These are phyloP conservation scores for Penicillium paneum DNA, from an alignment of 2,329 filamentous ascomycete species.

Conservation along the genomic window DNA sequence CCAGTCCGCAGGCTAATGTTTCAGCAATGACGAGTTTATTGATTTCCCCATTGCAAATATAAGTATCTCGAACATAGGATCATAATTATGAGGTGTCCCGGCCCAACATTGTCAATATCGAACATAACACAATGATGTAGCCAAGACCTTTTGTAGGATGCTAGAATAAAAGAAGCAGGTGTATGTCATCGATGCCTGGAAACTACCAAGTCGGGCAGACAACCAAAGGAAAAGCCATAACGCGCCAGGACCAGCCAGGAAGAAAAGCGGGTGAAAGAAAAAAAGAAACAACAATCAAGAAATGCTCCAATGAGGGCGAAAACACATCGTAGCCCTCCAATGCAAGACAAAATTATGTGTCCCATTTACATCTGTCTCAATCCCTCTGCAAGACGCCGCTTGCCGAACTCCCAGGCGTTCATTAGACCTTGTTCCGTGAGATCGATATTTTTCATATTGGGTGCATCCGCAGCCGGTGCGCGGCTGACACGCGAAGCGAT, in stretches of 20 bases:
- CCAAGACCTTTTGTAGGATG: slow-evolving; percentile 21
- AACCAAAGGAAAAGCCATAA: slow-evolving; percentile 27
- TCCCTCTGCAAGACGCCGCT: slow-evolving; percentile 85
- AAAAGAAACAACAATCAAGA: slow-evolving; percentile 16
- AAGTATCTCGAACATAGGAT: slow-evolving; percentile 20
- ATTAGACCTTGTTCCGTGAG: slow-evolving; percentile 93
- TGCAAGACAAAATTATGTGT: slow-evolving; percentile 17
- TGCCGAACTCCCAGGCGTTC: slow-evolving; percentile 90
- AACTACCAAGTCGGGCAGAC: slow-evolving; percentile 18
- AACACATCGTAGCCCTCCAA: slow-evolving; percentile 20
- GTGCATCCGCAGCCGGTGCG: slow-evolving; percentile 83
- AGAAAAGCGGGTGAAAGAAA: slow-evolving; percentile 14
- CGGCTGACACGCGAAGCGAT: slow-evolving; percentile 89
- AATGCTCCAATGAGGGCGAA: slow-evolving; percentile 19
- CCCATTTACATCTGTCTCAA: slow-evolving; percentile 59
- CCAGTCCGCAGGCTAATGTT: background rate
- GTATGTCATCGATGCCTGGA: slow-evolving; percentile 23
- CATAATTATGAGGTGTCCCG: slow-evolving; percentile 9
- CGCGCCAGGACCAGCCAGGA: slow-evolving; percentile 39
- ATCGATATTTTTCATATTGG: slow-evolving; percentile 87
- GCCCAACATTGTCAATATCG: slow-evolving; percentile 6
- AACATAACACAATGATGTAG: slow-evolving; percentile 4
- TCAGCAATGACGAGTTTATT: background rate
- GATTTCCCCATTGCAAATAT: slow-evolving; percentile 20
- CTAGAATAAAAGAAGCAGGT: slow-evolving; percentile 19